These are phyloP conservation scores for Cochliopodium minus DNA, from an alignment of 208 protist species.

Conservation along the genomic window DNA sequence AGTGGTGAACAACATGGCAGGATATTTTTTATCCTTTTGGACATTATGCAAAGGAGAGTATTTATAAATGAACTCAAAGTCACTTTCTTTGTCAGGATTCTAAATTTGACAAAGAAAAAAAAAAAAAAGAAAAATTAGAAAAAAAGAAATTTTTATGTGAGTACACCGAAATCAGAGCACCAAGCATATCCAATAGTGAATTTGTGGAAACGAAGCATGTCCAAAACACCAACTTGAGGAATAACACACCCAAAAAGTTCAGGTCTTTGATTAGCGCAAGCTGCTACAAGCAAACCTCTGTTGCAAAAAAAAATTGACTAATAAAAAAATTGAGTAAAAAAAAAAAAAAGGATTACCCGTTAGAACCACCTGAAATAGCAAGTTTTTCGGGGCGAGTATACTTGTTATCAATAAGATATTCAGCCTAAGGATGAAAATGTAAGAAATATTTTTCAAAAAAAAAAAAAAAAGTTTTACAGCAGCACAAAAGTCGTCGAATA, in stretches of 20 bases:
- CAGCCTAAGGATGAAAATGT: too few relatives aligned
- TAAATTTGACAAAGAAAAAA: slow-evolving; percentile 34
- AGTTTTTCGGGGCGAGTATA: slow-evolving; percentile 59
- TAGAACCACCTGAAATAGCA: slow-evolving; percentile 69
- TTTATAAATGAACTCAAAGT: slow-evolving; percentile 67
- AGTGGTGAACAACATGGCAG: slow-evolving; percentile 63
- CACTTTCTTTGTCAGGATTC: slow-evolving; percentile 44
- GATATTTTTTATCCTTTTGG: slow-evolving; percentile 44
- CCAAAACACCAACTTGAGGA: slow-evolving; percentile 65
- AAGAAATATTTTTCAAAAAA: too few relatives aligned
- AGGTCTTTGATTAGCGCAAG: slow-evolving; percentile 61
- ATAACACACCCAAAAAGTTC: slow-evolving; percentile 54
- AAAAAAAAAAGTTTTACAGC: too few relatives aligned
- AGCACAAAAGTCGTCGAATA: slow-evolving; percentile 35
- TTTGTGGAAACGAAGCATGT: slow-evolving; percentile 82
- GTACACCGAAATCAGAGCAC: slow-evolving; percentile 71
- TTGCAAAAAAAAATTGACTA: too few relatives aligned
- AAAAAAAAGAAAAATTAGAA: background rate
- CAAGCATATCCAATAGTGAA: slow-evolving; percentile 76
- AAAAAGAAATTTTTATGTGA: slow-evolving; percentile 3
- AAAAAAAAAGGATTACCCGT: too few relatives aligned
- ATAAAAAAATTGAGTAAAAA: too few relatives aligned
- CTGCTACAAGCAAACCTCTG: slow-evolving; percentile 69
- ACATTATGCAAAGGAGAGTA: slow-evolving; percentile 84
- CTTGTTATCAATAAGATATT: slow-evolving; percentile 19